Base-by-base conservation (phyloP, 805 yeast genomes). In the Saturnispora bothae region DNA sequence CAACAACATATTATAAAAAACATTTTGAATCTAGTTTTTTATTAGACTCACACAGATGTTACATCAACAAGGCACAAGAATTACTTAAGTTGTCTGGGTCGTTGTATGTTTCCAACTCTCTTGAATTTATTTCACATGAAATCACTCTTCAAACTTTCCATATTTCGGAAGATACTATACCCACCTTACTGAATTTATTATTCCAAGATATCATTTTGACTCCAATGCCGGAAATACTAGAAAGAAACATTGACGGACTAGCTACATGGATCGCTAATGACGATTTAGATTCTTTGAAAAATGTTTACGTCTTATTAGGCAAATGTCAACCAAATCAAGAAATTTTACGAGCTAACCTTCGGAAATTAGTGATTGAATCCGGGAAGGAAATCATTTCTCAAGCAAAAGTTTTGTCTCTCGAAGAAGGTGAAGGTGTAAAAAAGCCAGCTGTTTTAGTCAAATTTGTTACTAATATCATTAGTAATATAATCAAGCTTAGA, bases 401-500 rank as follows among this genome's bases (percentile, higher is more conserved):
- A 28, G 49, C 64, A 0, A 56, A 57, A 27, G 30, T 18, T n/a
- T 33, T 16, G 14, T 43, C 41, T 57, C 53, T 41, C 4, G 56
- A 56, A 18, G 34, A 28, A 4, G 36, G 21, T 23, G 42, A 38
- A 12, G 46, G 43, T 15, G 20, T 38, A 3, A 33, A 39, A n/a
- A n/a, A 13, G 14, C n/a, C 28, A 48, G 47, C 31, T 29, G 27
- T 38, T 12, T 31, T 19, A 21, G 31, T 77, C 7, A 60, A 64
- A 36, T 71, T 69, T 47, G 92, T 94, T 0, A 65, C 73, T 3
- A 64, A 65, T 38, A 86, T 94, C 89, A 69, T 83, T 8, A 71
- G 71, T 31, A 63, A 69, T 21, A 66, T 83, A 3, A 53, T 83
- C 9, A 56, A 52, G 9, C 59, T 74, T 41, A 77, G 71, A 46